phyloP scores from a whole-genome alignment of 2,329 filamentous ascomycete species.

The Fusarium dlaminii region DNA sequence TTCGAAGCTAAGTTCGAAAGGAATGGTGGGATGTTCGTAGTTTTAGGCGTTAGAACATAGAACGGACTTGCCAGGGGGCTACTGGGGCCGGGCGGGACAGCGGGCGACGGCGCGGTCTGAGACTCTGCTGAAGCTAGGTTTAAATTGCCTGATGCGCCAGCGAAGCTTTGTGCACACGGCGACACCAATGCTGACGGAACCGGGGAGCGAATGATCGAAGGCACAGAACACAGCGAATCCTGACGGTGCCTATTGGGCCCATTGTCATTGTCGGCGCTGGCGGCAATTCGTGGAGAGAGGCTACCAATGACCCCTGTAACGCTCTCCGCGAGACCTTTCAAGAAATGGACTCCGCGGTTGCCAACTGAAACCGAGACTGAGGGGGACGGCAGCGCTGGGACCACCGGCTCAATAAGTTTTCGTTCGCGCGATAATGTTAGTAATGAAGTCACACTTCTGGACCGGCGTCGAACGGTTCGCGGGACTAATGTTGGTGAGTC shows the following conservation, averaged over 20 bases:
- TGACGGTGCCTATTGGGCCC: conserved; percentile 21
- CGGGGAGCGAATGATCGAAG: conserved; percentile 16
- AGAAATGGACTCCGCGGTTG: conserved; percentile 29
- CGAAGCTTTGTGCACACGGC: conserved; percentile 25
- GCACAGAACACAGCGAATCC: conserved; percentile 26
- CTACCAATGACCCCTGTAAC: conserved; percentile 35
- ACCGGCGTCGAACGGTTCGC: conserved; percentile 32
- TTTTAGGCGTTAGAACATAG: conserved; percentile 44
- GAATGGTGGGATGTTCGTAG: conserved; percentile 39
- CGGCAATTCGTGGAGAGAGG: conserved; percentile 31
- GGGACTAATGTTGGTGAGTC: conserved; percentile 31
- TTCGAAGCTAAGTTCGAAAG: conserved; percentile 24
- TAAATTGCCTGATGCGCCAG: conserved; percentile 26
- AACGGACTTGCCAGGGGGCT: conserved; percentile 34
- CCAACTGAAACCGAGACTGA: conserved; percentile 31
- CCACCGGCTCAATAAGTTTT: conserved; percentile 2
- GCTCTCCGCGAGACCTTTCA: conserved; percentile 27
- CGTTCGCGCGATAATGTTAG: conserved; percentile 13
- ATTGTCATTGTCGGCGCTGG: conserved; percentile 23
- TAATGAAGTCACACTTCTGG: conserved; percentile 40
- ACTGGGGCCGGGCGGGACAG: conserved; percentile 36
- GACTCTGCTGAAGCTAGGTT: conserved; percentile 29
- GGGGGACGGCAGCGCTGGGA: conserved; percentile 15
- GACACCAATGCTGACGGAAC: conserved; percentile 25
- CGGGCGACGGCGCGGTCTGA: conserved; percentile 34